These are phyloP conservation scores for Plicaturopsis crispa DNA, from an alignment of 768 basidiomycete genomes.

Conservation along the genomic window DNA sequence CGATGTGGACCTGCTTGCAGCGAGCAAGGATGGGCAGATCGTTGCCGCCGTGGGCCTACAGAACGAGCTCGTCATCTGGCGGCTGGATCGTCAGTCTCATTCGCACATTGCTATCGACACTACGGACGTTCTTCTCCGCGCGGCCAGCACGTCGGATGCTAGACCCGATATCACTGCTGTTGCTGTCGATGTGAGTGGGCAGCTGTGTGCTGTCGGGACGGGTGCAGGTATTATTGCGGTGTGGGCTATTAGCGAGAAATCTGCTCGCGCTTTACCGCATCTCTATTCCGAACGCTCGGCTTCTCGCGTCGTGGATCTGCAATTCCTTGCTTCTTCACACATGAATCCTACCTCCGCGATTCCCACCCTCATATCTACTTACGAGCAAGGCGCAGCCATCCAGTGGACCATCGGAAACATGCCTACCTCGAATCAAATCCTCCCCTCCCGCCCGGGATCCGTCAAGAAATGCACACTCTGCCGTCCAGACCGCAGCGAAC, in stretches of 20 bases:
- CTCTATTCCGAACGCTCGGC: conserved; percentile 33
- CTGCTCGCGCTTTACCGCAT: conserved; percentile 29
- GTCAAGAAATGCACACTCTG: conserved; percentile 44
- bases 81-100: conserved; percentile 27
- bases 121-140: conserved; percentile 40
- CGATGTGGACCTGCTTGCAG: conserved; percentile 76
- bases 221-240: conserved; percentile 54
- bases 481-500: conserved; percentile 37
- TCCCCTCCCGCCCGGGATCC: conserved; percentile 32
- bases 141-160: conserved; percentile 39
- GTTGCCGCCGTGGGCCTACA: conserved; percentile 70
- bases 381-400: conserved; percentile 52
- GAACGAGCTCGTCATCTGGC: conserved; percentile 73
- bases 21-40: conserved; percentile 58
- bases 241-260: conserved; percentile 45
- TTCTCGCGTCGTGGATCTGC: conserved; percentile 47
- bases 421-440: conserved; percentile 28
- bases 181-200: conserved; percentile 53
- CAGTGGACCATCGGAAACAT: conserved; percentile 35
- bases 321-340: conserved; percentile 29
- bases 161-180: conserved; percentile 50
- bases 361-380: conserved; percentile 36
- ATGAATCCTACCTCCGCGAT: conserved; percentile 16
- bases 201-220: conserved; percentile 67
- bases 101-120: conserved; percentile 42